Evolutionary conservation across 1,139 yeast genomes (phyloP).

Genomic region (Debaryomyces psychrophilus): DNA sequence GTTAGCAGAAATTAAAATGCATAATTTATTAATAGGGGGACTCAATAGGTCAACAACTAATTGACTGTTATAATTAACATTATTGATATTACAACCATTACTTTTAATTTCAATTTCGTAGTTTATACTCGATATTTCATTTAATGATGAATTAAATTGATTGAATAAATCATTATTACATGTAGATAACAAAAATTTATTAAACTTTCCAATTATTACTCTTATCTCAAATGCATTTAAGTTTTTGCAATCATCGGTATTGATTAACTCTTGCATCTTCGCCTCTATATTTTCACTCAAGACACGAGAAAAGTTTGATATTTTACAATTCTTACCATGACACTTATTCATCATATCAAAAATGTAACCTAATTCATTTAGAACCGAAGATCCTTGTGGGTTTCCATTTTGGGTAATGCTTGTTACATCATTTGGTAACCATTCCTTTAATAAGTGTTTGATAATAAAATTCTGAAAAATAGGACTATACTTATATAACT

Average conservation of each 20-base stretch:
- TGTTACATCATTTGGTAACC: conserved; percentile 47
- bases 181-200: conserved; percentile 58
- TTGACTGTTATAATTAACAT: conserved; percentile 31
- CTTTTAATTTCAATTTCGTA: conserved; percentile 47
- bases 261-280: conserved; percentile 52
- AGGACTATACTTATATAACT: conserved; percentile 79
- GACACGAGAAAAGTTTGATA: conserved; percentile 65
- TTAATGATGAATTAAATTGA: conserved; percentile 27
- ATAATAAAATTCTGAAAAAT: conserved; percentile 68
- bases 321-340: conserved; percentile 67
- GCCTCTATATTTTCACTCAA: conserved; percentile 53
- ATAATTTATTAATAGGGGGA: conserved; percentile 35
- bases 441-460: conserved; percentile 59
- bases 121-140: conserved; percentile 28
- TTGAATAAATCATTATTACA: conserved; percentile 50
- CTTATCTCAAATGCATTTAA: conserved; percentile 40
- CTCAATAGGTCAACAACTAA: conserved; percentile 42
- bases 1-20: conserved; percentile 23
- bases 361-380: conserved; percentile 84
- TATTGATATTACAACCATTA: conserved; percentile 38
- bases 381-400: conserved; percentile 54
- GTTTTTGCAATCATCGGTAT: conserved; percentile 48
- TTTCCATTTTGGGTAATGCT: conserved; percentile 31
- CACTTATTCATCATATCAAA: conserved; percentile 92
- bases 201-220: conserved; percentile 55